These are phyloP conservation scores for Magnolia kwangsiensis DNA, from an alignment of 164 flowering plant species.

Conservation along the genomic window DNA sequence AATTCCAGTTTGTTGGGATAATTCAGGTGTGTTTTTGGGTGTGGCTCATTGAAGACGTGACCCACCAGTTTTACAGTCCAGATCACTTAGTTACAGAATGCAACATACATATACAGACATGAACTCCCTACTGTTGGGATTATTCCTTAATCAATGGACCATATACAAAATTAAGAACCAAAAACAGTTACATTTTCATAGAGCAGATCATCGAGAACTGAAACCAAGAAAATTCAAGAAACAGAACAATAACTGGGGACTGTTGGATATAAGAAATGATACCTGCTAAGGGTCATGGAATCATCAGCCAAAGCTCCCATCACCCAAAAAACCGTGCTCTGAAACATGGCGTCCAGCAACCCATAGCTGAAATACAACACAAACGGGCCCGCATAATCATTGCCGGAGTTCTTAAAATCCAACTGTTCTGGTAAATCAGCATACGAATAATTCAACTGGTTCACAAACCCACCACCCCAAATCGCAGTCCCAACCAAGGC, in stretches of 20 bases:
- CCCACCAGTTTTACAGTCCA: too few species aligned
- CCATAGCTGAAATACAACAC: conserved; percentile 81
- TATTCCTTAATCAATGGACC: too few species aligned
- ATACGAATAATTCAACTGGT: conserved; percentile 53
- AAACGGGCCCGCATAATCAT: conserved; percentile 72
- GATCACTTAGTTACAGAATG: too few species aligned
- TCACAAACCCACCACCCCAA: conserved; percentile 89
- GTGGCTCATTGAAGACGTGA: too few species aligned
- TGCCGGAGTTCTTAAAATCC: conserved; percentile 75
- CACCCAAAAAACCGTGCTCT: conserved; percentile 89
- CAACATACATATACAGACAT: too few species aligned
- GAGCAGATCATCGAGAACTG: not conserved
- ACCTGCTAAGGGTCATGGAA: conserved; percentile 93
- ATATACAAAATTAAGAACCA: not conserved
- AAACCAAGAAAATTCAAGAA: not conserved
- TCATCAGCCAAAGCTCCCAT: conserved; percentile 89
- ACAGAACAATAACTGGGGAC: not conserved
- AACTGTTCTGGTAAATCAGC: conserved; percentile 31
- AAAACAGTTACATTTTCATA: not conserved
- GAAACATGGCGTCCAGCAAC: conserved; percentile 88
- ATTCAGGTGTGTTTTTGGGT: too few species aligned
- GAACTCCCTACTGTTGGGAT: too few species aligned
- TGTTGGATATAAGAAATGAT: not conserved
- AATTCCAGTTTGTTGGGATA: too few species aligned
- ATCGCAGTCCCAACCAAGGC: conserved; percentile 57